Evolutionary conservation across 805 yeast species (phyloP).

Genomic region (Yarrowia sp.): DNA sequence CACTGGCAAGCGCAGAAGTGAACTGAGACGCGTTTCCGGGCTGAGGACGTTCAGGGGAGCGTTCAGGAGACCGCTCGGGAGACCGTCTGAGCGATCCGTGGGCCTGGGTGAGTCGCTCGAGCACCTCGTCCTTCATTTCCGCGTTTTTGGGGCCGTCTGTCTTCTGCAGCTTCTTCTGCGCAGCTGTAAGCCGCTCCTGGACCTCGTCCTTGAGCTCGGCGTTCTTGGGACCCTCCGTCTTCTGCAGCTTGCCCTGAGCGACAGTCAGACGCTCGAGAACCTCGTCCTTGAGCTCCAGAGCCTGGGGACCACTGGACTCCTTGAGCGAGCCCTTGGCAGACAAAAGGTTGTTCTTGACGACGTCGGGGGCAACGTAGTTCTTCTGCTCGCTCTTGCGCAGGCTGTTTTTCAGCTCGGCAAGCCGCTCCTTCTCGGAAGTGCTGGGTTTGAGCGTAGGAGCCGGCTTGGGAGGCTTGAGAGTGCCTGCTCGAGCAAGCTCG

Average conservation of each 20-base stretch:
- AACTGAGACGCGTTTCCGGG: neutral
- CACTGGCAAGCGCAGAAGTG: slow-evolving; percentile 10
- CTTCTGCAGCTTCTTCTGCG: slow-evolving; percentile 1
- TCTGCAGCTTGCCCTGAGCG: neutral
- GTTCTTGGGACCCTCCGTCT: slow-evolving; percentile 9
- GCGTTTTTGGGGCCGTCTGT: slow-evolving; percentile 22
- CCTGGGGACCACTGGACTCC: slow-evolving; percentile 17
- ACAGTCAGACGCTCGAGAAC: slow-evolving; percentile 14
- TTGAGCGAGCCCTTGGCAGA: slow-evolving; percentile 29
- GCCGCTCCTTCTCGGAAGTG: slow-evolving; percentile 29
- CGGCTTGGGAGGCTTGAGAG: neutral
- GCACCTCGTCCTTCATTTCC: slow-evolving; percentile 8
- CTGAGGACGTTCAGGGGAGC: neutral
- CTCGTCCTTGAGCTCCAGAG: neutral
- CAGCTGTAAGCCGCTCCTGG: neutral
- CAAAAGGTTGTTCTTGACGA: slow-evolving; percentile 28
- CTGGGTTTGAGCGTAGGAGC: slow-evolving; percentile 20
- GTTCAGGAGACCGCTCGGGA: slow-evolving; percentile 11
- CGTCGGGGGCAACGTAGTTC: slow-evolving; percentile 31
- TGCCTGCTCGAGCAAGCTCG: slow-evolving; percentile 6
- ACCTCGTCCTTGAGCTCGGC: slow-evolving; percentile 22
- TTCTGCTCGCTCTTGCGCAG: slow-evolving; percentile 31
- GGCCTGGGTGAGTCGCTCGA: slow-evolving; percentile 17
- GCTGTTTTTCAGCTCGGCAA: slow-evolving; percentile 30
- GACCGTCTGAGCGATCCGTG: slow-evolving; percentile 1